A percentile compares a stretch with the other conserved stretches of the same genome.
phyloP scores from a whole-genome alignment of 2,329 filamentous ascomycete species.

The Aspergillus sp. region DNA sequence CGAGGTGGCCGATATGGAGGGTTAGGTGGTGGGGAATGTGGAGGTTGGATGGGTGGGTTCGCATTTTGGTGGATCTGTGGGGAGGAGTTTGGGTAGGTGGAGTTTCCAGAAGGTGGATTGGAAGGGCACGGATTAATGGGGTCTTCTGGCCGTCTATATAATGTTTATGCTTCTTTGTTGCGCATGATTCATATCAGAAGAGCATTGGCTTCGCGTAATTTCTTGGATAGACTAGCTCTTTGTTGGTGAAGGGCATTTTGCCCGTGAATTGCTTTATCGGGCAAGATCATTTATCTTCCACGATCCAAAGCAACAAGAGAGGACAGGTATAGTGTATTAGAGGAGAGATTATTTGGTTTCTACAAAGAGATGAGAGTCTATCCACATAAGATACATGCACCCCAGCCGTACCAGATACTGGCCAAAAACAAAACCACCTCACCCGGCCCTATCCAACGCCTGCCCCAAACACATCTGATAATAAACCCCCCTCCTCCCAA shows the following conservation, averaged over 20 bases:
- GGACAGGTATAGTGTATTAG: neutral
- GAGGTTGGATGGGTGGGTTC: neutral
- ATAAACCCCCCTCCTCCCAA: conserved; percentile 52
- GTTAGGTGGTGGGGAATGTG: neutral
- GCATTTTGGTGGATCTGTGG: neutral
- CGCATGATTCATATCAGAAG: too few species aligned
- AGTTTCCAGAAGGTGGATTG: too few species aligned
- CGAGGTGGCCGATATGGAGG: neutral
- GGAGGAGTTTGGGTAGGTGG: neutral
- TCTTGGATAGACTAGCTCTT: neutral
- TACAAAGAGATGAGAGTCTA: neutral
- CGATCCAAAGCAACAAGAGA: neutral
- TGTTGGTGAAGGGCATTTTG: neutral
- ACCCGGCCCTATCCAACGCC: conserved; percentile 11
- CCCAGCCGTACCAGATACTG: neutral
- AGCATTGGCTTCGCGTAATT: neutral
- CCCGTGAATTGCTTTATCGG: neutral
- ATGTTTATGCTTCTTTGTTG: neutral
- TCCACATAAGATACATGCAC: neutral
- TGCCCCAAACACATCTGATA: conserved; percentile 52
- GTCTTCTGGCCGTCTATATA: neutral
- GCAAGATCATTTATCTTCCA: neutral
- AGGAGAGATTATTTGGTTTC: neutral
- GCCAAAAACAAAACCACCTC: neutral
- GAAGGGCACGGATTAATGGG: too few species aligned